phyloP scores from a whole-genome alignment of 768 basidiomycete genomes.

The Phlegmacium glaucopus region DNA sequence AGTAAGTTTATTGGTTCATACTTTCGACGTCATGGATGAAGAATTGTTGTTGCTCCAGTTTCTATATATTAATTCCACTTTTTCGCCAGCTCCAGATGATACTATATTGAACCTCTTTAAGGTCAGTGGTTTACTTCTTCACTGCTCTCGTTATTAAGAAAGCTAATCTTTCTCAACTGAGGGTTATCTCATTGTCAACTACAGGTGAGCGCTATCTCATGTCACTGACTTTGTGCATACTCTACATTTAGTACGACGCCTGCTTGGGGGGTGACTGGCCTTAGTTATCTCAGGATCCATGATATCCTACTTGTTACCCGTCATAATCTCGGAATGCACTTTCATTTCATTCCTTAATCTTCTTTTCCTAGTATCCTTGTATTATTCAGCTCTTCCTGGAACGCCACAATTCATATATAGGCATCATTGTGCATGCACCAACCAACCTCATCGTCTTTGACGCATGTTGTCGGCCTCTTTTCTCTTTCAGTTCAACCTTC shows the following conservation, averaged over 20 bases:
- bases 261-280: slow-evolving; percentile 46
- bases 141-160: background rate
- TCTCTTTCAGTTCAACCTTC: too few species aligned
- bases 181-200: slow-evolving; percentile 88
- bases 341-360: too few species aligned
- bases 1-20: slow-evolving; percentile 41
- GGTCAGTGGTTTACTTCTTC: slow-evolving; percentile 28
- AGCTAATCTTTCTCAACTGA: slow-evolving; percentile 81
- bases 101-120: slow-evolving; percentile 77
- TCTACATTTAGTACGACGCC: slow-evolving; percentile 34
- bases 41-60: slow-evolving; percentile 45
- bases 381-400: too few species aligned
- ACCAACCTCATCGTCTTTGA: too few species aligned
- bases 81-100: slow-evolving; percentile 82
- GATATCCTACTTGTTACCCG: too few species aligned
- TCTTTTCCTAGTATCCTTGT: too few species aligned
- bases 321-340: too few species aligned
- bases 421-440: too few species aligned
- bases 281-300: too few species aligned
- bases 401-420: too few species aligned
- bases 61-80: slow-evolving; percentile 65
- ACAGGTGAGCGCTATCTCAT: slow-evolving; percentile 52
- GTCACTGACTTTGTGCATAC: slow-evolving; percentile 1
- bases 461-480: too few species aligned
- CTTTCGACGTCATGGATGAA: slow-evolving; percentile 10